Conservation (phyloP, 2,329 filamentous ascomycete genomes). For the Fusarium luffae region DNA sequence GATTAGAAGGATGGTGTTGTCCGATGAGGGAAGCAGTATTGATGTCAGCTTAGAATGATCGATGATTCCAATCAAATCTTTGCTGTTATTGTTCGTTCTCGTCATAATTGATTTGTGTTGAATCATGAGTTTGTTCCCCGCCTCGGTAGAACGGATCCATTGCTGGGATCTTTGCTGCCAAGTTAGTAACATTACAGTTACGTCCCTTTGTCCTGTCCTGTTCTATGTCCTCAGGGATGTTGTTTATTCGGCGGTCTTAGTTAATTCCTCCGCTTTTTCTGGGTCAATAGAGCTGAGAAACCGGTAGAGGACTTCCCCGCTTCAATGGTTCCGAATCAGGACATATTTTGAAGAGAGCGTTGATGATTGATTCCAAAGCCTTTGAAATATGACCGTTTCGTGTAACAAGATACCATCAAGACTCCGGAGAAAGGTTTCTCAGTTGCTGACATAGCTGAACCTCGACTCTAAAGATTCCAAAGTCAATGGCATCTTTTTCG, state of each 20-base stretch:
- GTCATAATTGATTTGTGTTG: not conserved
- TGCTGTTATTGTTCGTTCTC: not conserved
- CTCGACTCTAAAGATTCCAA: not conserved
- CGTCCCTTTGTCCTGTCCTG: not conserved
- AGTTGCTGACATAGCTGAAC: not conserved
- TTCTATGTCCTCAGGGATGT: not conserved
- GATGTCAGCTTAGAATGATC: not conserved
- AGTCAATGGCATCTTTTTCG: not conserved
- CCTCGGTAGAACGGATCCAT: conserved; percentile 12
- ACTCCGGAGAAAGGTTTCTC: not conserved
- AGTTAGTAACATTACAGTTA: not conserved
- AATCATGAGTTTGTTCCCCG: not conserved
- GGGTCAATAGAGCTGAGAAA: conserved; percentile 1
- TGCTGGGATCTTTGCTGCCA: not conserved
- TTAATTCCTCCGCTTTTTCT: conserved; percentile 25
- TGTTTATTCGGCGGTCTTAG: conserved; percentile 16
- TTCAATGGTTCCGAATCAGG: conserved; percentile 12
- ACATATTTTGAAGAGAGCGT: not conserved
- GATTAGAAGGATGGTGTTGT: not conserved
- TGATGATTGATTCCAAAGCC: conserved; percentile 12
- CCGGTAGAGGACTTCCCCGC: conserved; percentile 6
- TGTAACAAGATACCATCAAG: not conserved
- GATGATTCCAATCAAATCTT: not conserved
- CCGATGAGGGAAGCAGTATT: not conserved
- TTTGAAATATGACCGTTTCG: not conserved